Base-by-base conservation (phyloP, 1,139 yeast genomes). In the Nakaseomyces glabratus region DNA sequence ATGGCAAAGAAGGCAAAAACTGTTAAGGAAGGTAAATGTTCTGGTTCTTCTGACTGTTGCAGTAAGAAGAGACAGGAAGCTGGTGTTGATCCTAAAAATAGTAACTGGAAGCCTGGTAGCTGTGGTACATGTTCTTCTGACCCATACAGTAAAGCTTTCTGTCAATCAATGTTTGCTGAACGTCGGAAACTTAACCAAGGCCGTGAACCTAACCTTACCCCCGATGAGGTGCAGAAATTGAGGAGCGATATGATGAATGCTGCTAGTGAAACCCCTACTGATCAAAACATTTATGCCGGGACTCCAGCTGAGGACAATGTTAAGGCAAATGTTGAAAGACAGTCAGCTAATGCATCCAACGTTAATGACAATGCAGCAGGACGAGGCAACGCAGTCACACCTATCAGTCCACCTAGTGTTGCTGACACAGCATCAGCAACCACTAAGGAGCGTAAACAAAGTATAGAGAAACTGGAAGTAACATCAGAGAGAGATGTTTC, bases 51-150 rank as follows among this genome's bases (percentile, higher is more conserved):
- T 8, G 20, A 19, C 13, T 32, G 34, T 8, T 32, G 34, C 23
- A 14, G 14, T 7, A 19, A 32, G 16, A 29, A 29, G 10, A 11
- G 11, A 20, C 10, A 6, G 6, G 23, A 20, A n/a, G 17, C n/a
- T n/a, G 28, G 17, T 16, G 17, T 25, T 8, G 17, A 24, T 4
- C 30, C 30, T 6, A 18, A 26, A 11, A 20, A 25, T 10, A 25
- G 20, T 6, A 21, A 32, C 9, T 0, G 94, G 93, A 74, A 81
- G 49, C 95, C 95, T 11, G 95, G 95, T 4, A 76, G 86, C 6
- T 86, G 96, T 57, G 61, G 63, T 14, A 93, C 81, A 59, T 86
- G 96, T 59, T 44, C 41, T 28, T 25, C 21, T 6, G 46, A 45
- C 26, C 39, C 43, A 11, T 36, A 39, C n/a, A 35, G 38, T 13